Base-by-base conservation (phyloP, 2,329 filamentous ascomycete genomes). In the Macrophomina tecta region DNA sequence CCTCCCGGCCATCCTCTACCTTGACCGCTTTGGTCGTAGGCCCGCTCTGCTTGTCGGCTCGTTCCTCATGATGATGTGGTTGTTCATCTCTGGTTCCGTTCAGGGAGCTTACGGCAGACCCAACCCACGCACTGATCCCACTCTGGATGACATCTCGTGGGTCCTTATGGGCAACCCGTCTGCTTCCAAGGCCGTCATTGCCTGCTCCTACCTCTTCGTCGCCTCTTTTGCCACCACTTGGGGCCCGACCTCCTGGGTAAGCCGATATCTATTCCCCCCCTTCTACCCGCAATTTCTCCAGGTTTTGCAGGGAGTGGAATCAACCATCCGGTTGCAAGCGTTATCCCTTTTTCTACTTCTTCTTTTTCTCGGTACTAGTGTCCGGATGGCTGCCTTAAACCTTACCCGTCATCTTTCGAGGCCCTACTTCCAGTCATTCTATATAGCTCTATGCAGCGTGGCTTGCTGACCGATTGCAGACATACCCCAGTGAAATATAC, bases 121-220 rank as follows among this genome's bases (percentile, higher is more conserved):
- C 14, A 68, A 69, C 53, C 65, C 72, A 14, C 68, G 68, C 67
- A 55, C 40, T 67, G 68, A 70, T 52, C 68, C 69, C 14, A 52
- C 5, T n/a, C 48, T 49, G n/a, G 45, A 63, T 46, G 65, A 65
- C 61, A 82, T 86, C 23, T 83, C 82, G 36, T 87, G 85, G 85
- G 77, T 86, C 36, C 79, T 88, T n/a, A 16, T 16, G 23, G 71
- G 78, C 51, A 72, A 82, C 68, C 74, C 80, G 0, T 7, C 16
- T 5, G 84, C 85, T 1, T 86, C 86, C 1, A 83, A 83, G 52
- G 88, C 83, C n/a, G 82, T 90, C 42, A 84, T 85, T 36, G 85
- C 86, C 28, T 86, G 83, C 76, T 87, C 86, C 2, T 89, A 89
- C 71, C 82, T 89, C 8, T 88, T 89, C 70, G 87, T 89, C 5